Evolutionary conservation across 345 rosid genomes (phyloP).

Genomic region (Populus euphratica): DNA sequence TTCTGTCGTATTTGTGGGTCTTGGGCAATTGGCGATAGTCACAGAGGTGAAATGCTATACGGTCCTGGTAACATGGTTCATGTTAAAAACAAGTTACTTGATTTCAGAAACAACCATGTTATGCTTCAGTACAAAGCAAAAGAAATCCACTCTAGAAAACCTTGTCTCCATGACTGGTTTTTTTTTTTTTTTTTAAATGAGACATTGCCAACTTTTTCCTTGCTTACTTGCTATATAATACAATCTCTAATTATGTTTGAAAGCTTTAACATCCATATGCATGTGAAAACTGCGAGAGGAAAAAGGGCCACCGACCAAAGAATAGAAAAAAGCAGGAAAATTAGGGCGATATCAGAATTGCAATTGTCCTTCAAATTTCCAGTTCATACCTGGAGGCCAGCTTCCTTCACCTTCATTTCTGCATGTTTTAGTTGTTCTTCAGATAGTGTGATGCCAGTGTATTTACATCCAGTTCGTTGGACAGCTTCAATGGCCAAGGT

Average conservation of each 20-base stretch:
- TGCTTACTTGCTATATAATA: not conserved
- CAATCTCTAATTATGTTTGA: not conserved
- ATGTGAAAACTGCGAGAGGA: not conserved
- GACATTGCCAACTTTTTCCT: not conserved
- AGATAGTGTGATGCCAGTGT: conserved; percentile 81
- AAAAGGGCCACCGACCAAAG: no score
- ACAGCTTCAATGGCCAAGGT: conserved; percentile 82
- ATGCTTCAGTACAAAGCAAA: not conserved
- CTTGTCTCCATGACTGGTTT: not conserved
- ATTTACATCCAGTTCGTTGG: conserved; percentile 75
- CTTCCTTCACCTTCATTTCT: conserved; percentile 67
- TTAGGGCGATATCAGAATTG: not conserved
- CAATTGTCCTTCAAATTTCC: not conserved
- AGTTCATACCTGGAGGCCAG: conserved; percentile 68
- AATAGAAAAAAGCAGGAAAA: not conserved
- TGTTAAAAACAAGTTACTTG: not conserved
- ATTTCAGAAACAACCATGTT: not conserved
- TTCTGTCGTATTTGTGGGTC: conserved; percentile 60
- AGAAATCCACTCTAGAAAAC: not conserved
- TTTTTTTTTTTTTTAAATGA: no score
- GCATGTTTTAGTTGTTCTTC: conserved; percentile 71
- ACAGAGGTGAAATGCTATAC: conserved; percentile 55
- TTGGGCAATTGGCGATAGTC: conserved; percentile 74
- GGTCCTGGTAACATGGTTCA: conserved; percentile 38
- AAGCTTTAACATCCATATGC: not conserved